Evolutionary conservation across 257 asterid genomes (phyloP).

Genomic region (Jaltomata sinuosa): DNA sequence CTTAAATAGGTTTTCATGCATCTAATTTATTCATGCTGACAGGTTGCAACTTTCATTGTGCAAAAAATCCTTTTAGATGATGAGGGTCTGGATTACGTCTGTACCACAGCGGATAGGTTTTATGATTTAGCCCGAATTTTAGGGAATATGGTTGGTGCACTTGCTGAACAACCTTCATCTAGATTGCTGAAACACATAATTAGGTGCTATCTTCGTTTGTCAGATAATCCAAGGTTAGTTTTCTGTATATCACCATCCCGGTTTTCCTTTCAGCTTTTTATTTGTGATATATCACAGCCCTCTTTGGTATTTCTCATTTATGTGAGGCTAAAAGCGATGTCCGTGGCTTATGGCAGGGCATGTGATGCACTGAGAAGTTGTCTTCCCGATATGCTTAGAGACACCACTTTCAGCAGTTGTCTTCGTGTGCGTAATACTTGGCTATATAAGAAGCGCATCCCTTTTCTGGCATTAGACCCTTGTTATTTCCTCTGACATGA

Average conservation of each 20-base stretch:
- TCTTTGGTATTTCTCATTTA: not conserved
- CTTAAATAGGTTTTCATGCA: not conserved
- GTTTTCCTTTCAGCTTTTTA: not conserved
- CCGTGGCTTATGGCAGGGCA: conserved; percentile 12
- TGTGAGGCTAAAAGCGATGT: not conserved
- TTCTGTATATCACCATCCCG: not conserved
- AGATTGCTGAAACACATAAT: conserved; percentile 20
- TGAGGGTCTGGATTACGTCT: conserved; percentile 22
- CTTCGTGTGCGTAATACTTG: conserved; percentile 18
- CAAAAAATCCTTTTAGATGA: conserved; percentile 20
- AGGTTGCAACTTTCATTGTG: conserved; percentile 33
- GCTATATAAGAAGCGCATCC: not conserved
- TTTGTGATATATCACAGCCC: not conserved
- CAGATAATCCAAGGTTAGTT: conserved; percentile 26
- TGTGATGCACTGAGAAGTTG: conserved; percentile 6
- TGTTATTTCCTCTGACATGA: not conserved
- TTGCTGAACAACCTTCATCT: conserved; percentile 16
- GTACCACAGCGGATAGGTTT: conserved; percentile 14
- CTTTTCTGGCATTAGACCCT: not conserved
- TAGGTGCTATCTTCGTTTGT: conserved; percentile 26
- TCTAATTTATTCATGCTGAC: not conserved
- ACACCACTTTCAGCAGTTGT: conserved; percentile 23
- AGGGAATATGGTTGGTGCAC: conserved; percentile 17
- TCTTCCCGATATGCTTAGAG: conserved; percentile 21
- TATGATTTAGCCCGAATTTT: conserved; percentile 21